phyloP scores from a whole-genome alignment of 495 filamentous ascomycete species.

The Annulohypoxylon maeteangense region DNA sequence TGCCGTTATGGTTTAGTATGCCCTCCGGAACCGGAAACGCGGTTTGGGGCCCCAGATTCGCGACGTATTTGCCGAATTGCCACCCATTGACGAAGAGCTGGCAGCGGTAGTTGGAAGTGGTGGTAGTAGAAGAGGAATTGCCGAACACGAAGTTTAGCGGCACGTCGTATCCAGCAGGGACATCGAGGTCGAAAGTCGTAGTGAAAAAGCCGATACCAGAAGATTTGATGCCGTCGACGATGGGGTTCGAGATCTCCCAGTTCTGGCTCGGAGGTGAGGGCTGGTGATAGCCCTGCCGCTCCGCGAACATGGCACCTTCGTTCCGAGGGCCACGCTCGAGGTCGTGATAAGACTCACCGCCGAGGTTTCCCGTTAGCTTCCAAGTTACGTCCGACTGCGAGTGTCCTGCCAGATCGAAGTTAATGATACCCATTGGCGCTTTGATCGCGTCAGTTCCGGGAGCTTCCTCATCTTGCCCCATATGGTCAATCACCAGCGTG shows the following conservation, averaged over 20 bases:
- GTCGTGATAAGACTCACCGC: conserved; percentile 76
- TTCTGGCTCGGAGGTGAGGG: conserved; percentile 63
- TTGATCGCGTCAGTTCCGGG: conserved; percentile 74
- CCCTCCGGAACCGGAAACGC: conserved; percentile 73
- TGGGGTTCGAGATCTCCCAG: conserved; percentile 60
- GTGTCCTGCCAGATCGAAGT: conserved; percentile 61
- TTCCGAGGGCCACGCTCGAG: conserved; percentile 75
- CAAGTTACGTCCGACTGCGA: conserved; percentile 61
- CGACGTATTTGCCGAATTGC: conserved; percentile 75
- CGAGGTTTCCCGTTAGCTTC: conserved; percentile 83
- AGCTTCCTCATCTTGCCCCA: conserved; percentile 73
- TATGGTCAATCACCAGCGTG: conserved; percentile 77
- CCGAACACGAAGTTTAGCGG: conserved; percentile 69
- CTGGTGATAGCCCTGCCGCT: conserved; percentile 75
- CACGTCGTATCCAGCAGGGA: conserved; percentile 66
- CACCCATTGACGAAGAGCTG: conserved; percentile 79
- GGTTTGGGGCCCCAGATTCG: conserved; percentile 77
- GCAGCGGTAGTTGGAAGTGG: conserved; percentile 55
- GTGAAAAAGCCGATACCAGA: conserved; percentile 73
- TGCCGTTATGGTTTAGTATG: conserved; percentile 70
- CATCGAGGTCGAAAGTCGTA: conserved; percentile 65
- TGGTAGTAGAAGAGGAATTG: conserved; percentile 47
- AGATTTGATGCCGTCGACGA: conserved; percentile 57
- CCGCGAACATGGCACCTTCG: conserved; percentile 76
- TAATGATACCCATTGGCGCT: conserved; percentile 72